Evolutionary conservation across 1,284 basidiomycete genomes (phyloP).

Genomic region (Volvariella volvacea): DNA sequence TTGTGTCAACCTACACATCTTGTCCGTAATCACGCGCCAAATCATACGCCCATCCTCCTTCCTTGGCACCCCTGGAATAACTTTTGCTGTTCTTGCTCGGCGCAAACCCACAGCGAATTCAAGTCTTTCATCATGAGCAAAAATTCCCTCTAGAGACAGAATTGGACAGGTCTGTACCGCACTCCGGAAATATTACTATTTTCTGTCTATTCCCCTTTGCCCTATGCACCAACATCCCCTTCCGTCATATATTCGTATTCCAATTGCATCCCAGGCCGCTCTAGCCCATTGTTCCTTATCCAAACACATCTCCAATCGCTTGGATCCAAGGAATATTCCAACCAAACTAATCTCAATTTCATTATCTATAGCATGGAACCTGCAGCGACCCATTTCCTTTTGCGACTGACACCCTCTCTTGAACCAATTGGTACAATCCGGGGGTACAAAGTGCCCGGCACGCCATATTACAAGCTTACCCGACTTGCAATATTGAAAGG

Average conservation of each 20-base stretch:
- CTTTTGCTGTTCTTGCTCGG: not conserved
- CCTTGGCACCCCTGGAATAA: not conserved
- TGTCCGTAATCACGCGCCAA: not conserved
- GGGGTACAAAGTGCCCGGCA: conserved; percentile 19
- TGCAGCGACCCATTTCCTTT: conserved; percentile 59
- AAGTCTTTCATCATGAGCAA: conserved; percentile 67
- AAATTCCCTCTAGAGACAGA: conserved; percentile 65
- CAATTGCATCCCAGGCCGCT: not conserved
- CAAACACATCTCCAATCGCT: too few species aligned
- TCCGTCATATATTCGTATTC: conserved; percentile 8
- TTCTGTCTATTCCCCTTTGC: conserved; percentile 2
- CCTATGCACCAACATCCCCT: not conserved
- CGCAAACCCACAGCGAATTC: conserved; percentile 35
- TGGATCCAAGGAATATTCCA: too few species aligned
- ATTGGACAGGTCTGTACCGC: conserved; percentile 54
- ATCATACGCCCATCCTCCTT: not conserved
- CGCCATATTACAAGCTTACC: conserved; percentile 56
- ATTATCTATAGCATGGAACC: conserved; percentile 44
- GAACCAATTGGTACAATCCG: conserved; percentile 67
- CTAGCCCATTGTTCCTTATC: conserved; percentile 3
- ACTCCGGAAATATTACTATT: conserved; percentile 1
- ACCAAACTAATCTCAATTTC: too few species aligned
- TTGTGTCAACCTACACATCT: not conserved
- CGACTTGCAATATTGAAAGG: conserved; percentile 62
- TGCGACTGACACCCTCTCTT: conserved; percentile 54